These are phyloP conservation scores for Aspergillus coremiiformis DNA, from an alignment of 495 filamentous ascomycete species.

Conservation along the genomic window DNA sequence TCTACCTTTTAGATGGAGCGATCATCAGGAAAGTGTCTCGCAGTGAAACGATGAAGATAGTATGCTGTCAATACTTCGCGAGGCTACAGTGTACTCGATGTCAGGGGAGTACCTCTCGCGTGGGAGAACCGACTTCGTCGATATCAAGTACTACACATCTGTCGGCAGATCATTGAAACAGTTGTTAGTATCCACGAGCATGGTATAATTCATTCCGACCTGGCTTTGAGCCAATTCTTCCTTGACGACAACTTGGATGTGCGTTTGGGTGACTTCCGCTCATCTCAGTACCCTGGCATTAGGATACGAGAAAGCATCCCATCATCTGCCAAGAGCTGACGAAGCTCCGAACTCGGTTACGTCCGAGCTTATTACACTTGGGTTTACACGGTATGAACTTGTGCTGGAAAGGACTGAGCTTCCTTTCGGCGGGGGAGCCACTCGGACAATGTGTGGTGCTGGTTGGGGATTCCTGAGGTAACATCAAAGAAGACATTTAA, in stretches of 20 bases:
- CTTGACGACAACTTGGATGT: constrained; percentile 10
- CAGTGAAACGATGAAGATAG: constrained; percentile 6
- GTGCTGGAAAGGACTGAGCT: too few relatives aligned
- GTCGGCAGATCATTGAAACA: constrained; percentile 13
- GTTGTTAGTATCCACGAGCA: constrained; percentile 7
- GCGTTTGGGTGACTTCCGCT: constrained; percentile 12
- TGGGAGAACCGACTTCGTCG: constrained; percentile 1
- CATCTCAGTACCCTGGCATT: constrained; percentile 11
- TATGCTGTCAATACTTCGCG: constrained; percentile 10
- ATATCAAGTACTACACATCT: constrained; percentile 8
- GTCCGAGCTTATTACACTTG: too few relatives aligned
- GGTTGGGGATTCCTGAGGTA: too few relatives aligned
- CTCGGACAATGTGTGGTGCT: too few relatives aligned
- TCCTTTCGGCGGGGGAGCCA: too few relatives aligned
- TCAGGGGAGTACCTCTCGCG: constrained; percentile 9
- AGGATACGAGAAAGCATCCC: too few relatives aligned
- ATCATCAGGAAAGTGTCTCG: constrained; percentile 10
- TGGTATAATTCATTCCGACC: constrained; percentile 12
- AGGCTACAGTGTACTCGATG: constrained; percentile 9
- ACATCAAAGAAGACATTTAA: too few relatives aligned
- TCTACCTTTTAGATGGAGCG: constrained; percentile 8
- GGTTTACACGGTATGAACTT: too few relatives aligned
- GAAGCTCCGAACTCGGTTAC: too few relatives aligned
- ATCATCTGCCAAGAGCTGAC: too few relatives aligned
- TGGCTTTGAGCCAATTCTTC: constrained; percentile 8